Evolutionary conservation across 2,329 filamentous ascomycete species (phyloP), one percentile per base, ranked within the genome.

Genomic region (Calonectria pseudoturangicola): DNA sequence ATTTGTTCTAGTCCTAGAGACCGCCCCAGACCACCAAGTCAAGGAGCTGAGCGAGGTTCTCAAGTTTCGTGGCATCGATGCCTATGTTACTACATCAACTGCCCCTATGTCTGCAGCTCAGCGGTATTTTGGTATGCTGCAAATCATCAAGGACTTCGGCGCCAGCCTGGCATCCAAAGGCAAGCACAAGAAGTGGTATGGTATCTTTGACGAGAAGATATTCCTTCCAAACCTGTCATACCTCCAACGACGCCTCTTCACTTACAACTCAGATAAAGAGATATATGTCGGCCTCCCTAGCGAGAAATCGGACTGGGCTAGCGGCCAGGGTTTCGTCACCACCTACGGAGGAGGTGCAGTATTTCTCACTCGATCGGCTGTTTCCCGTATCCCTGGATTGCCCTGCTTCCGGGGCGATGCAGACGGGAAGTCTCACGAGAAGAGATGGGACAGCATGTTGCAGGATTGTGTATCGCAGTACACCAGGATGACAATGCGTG

Each of bases 341-440:
- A 87, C 86, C 0, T 85, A 84, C 69, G 87, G 87, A 12, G 87
- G 87, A 45, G 86, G 86, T 5, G 86, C 84, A 2, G 79, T 88
- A 4, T 83, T 88, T 60, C 76, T 88, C 60, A 86, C 85, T 0
- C 79, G 80, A 0, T 70, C 79, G 3, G 84, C 86, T 28, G 75
- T 86, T 1, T 77, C 79, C 2, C 75, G 73, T 4, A 76, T 87
- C 2, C 80, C 84, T 0, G 77, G 81, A 12, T 78, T 88, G 2
- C 78, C 85, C 0, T 89, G 87, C 69, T 77, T 85, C 15, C 79
- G 81, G 21, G 50, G 70, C 9, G 66, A 76, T 33, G 62, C 71
- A 36, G 13, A 73, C 3, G 72, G 72, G 25, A 63, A 65, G 9
- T 60, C 76, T 1, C 71, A 79, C 43, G 78, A 77, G 4, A 80